Evolutionary conservation across 768 basidiomycete species (phyloP).

Genomic region (Pleurotus cornucopiae): DNA sequence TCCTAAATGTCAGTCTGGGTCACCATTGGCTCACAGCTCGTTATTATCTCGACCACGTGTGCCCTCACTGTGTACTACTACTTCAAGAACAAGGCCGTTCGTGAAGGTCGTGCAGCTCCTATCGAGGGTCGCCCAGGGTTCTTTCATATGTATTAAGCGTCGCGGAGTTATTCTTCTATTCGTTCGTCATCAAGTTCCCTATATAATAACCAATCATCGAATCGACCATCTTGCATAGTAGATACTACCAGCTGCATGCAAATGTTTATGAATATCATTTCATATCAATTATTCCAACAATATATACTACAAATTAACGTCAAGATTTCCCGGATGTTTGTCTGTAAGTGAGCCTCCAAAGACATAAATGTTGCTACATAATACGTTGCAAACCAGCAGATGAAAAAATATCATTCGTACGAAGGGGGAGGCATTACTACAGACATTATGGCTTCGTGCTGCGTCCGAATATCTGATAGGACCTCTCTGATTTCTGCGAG

Average conservation of each 20-base stretch:
- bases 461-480: not conserved
- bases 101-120: slow-evolving; percentile 25
- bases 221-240: too few species aligned
- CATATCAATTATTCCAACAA: too few species aligned
- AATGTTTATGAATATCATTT: too few species aligned
- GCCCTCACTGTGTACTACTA: slow-evolving; percentile 24
- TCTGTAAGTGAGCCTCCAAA: too few species aligned
- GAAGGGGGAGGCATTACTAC: not conserved
- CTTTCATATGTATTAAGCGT: slow-evolving; percentile 21
- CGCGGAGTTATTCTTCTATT: too few species aligned
- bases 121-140: slow-evolving; percentile 34
- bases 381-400: too few species aligned
- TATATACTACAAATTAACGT: too few species aligned
- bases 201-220: too few species aligned
- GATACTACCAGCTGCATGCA: too few species aligned
- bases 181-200: too few species aligned
- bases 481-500: not conserved
- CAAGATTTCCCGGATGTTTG: too few species aligned
- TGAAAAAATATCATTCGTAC: not conserved
- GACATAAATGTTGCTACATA: too few species aligned
- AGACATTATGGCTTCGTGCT: not conserved
- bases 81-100: slow-evolving; percentile 24
- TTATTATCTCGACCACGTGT: slow-evolving; percentile 25
- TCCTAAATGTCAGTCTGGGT: slow-evolving; percentile 28
- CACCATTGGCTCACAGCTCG: slow-evolving; percentile 31